Evolutionary conservation across 1,139 yeast genomes (phyloP).

Genomic region (Suhomyces wounanorum): DNA sequence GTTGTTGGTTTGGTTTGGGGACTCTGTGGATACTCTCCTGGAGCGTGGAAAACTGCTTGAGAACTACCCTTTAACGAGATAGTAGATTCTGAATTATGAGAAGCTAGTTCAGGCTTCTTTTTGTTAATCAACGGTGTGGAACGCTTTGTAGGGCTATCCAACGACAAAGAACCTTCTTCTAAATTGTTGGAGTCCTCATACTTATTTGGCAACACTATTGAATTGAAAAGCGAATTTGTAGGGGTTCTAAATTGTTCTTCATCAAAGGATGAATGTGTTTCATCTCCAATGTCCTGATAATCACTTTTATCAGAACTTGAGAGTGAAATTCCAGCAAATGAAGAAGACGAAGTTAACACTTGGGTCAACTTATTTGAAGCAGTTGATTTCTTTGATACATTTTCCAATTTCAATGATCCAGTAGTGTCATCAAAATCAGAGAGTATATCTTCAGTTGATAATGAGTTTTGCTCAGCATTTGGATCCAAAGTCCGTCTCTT

Average conservation of each 20-base stretch:
- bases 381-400: background rate
- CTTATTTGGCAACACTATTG: constrained; percentile 16
- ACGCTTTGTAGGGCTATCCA: background rate
- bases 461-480: background rate
- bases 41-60: constrained; percentile 19
- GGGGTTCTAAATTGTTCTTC: constrained; percentile 24
- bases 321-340: constrained; percentile 46
- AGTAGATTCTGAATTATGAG: constrained; percentile 4
- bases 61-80: constrained; percentile 12
- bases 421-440: constrained; percentile 12
- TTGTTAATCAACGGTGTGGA: background rate
- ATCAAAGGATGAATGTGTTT: constrained; percentile 6
- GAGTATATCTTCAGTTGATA: constrained; percentile 8
- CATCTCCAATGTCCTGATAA: constrained; percentile 19
- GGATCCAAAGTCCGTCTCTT: background rate
- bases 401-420: background rate
- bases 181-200: constrained; percentile 4
- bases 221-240: constrained; percentile 24
- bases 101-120: background rate
- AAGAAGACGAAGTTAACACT: constrained; percentile 38
- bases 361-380: constrained; percentile 17
- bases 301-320: constrained; percentile 23
- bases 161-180: background rate
- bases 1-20: constrained; percentile 9
- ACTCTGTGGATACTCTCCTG: constrained; percentile 28